Evolutionary conservation across 768 basidiomycete species (phyloP).

Genomic region (Termitomyces sp.): DNA sequence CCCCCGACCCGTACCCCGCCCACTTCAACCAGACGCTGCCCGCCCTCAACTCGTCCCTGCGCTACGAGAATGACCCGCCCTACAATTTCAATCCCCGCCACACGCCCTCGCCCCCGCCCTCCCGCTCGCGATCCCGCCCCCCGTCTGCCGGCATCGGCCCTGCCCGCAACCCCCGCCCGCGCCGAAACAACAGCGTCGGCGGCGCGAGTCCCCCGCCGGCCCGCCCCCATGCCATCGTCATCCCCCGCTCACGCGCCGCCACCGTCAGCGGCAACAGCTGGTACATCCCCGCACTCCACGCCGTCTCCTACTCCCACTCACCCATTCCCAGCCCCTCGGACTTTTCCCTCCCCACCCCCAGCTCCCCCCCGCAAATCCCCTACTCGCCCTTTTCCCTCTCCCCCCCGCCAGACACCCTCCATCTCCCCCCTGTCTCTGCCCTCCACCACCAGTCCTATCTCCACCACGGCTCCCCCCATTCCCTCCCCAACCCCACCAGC

Average conservation of each 20-base stretch:
- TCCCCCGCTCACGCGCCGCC: constrained; percentile 36
- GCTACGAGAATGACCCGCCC: constrained; percentile 44
- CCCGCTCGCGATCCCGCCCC: constrained; percentile 46
- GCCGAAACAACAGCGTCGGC: constrained; percentile 59
- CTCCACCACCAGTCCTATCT: constrained; percentile 12
- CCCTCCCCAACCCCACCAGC: constrained; percentile 3
- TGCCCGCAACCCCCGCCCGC: constrained; percentile 48
- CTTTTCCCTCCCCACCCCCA: constrained; percentile 43
- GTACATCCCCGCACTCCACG: constrained; percentile 29
- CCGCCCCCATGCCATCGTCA: constrained; percentile 68
- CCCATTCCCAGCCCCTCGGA: constrained; percentile 11
- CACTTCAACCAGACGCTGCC: constrained; percentile 51
- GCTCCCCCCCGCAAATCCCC: constrained; percentile 25
- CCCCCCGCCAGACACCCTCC: constrained; percentile 18
- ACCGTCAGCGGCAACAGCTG: constrained; percentile 20
- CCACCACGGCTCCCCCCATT: constrained; percentile 8
- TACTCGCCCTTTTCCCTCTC: constrained; percentile 27
- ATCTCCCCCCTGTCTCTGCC: constrained; percentile 20
- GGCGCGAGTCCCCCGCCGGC: constrained; percentile 50
- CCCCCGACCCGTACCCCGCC: constrained; percentile 28
- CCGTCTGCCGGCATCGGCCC: constrained; percentile 42
- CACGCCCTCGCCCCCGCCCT: constrained; percentile 32
- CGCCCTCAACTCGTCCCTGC: constrained; percentile 48
- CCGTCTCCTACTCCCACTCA: constrained; percentile 2
- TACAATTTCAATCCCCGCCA: constrained; percentile 30